Conservation (phyloP, 1,139 yeast species). For the Magnusiomyces tetraspermus region DNA sequence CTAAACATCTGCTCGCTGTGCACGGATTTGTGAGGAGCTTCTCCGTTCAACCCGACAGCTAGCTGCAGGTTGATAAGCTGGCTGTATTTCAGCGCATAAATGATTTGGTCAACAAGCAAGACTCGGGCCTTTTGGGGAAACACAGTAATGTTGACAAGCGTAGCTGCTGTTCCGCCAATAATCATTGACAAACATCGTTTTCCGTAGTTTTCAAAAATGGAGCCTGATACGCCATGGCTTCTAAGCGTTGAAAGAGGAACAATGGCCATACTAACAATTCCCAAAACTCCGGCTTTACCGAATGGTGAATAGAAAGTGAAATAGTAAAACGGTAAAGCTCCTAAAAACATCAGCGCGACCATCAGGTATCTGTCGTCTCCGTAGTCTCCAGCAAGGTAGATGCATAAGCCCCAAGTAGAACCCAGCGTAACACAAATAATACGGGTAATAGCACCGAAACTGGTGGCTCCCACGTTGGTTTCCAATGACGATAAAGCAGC, state of each 20-base stretch:
- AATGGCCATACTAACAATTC: conserved; percentile 39
- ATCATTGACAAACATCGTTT: conserved; percentile 43
- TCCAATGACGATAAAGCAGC: conserved; percentile 42
- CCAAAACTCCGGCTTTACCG: conserved; percentile 43
- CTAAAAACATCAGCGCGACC: conserved; percentile 36
- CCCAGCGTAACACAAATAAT: conserved; percentile 41
- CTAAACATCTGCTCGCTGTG: conserved; percentile 26
- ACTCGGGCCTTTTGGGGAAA: conserved; percentile 43
- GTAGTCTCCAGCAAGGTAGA: conserved; percentile 38
- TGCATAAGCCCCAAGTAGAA: conserved; percentile 41
- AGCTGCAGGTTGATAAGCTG: conserved; percentile 34
- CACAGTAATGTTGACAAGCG: conserved; percentile 37
- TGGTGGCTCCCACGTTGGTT: conserved; percentile 44
- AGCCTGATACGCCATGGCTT: conserved; percentile 29
- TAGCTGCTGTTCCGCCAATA: conserved; percentile 42
- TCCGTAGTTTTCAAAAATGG: conserved; percentile 38
- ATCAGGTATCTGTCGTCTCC: conserved; percentile 38
- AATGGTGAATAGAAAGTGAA: conserved; percentile 38
- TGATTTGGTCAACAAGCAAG: conserved; percentile 36
- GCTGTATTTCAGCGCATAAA: conserved; percentile 35
- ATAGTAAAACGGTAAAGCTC: conserved; percentile 40
- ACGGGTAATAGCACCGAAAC: conserved; percentile 39
- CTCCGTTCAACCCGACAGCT: conserved; percentile 38
- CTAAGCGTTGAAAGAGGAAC: conserved; percentile 29
- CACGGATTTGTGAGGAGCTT: conserved; percentile 21